These are phyloP conservation scores for Botrytis byssoidea DNA, from an alignment of 2,329 filamentous ascomycete genomes.

Conservation along the genomic window DNA sequence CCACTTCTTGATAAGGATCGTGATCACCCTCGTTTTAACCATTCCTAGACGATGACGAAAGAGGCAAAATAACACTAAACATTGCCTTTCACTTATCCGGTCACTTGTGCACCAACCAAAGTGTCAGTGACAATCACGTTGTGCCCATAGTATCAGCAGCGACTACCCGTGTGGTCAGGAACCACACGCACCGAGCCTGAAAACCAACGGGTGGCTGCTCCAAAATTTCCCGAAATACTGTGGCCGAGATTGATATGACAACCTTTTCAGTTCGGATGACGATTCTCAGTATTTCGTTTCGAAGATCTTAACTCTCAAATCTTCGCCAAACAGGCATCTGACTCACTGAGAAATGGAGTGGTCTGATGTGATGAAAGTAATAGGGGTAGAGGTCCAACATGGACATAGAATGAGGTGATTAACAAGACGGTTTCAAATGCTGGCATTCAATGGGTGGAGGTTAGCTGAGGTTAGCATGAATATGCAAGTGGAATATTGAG, in stretches of 20 bases:
- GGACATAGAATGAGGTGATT: background rate
- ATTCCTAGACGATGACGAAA: slow-evolving; percentile 1
- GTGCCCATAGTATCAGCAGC: slow-evolving; percentile 5
- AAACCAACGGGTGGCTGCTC: slow-evolving; percentile 14
- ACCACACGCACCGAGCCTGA: slow-evolving; percentile 3
- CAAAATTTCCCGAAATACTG: slow-evolving; percentile 11
- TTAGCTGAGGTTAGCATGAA: background rate
- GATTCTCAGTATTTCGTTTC: background rate
- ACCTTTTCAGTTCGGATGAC: background rate
- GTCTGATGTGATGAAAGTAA: slow-evolving; percentile 4
- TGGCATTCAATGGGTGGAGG: background rate
- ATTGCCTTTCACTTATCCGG: background rate
- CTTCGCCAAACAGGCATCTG: background rate
- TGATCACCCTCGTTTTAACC: background rate
- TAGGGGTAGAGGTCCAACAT: background rate
- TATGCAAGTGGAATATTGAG: slow-evolving; percentile 6
- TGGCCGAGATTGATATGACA: slow-evolving; percentile 10
- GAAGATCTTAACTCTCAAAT: slow-evolving; percentile 3
- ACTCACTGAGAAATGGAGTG: background rate
- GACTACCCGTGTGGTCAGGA: slow-evolving; percentile 11
- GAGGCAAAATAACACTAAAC: background rate
- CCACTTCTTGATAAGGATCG: background rate
- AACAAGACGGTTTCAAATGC: slow-evolving; percentile 3
- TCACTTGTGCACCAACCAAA: slow-evolving; percentile 4
- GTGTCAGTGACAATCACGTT: slow-evolving; percentile 21